Base-by-base conservation (phyloP, 1,139 yeast genomes). In the Debaryomyces sp. region DNA sequence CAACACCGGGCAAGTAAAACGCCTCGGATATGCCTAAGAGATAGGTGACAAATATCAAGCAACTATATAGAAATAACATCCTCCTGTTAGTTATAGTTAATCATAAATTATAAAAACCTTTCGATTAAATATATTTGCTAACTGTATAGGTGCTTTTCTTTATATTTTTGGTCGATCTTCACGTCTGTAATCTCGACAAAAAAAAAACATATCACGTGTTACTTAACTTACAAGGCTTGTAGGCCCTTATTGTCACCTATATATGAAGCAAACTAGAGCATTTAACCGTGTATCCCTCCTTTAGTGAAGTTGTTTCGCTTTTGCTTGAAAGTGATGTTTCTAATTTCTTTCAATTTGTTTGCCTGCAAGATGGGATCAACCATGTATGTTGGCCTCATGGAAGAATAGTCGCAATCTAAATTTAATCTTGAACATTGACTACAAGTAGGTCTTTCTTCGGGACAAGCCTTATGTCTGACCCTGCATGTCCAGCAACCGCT, bases 1-100 rank as follows among this genome's bases (percentile, higher is more conserved):
- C 96, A 27, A 91, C 95, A 10, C 98, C 98, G 0, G 98, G 98
- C 53, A 94, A 75, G 64, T 92, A 92, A 70, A 92, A 92, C 2
- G 85, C 96, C 45, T 63, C 57, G 15, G 71, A 60, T 41, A 63
- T 45, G 27, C 66, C 61, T 44, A 62, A 29, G 27, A 63, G 46
- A 43, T 53, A 62, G 36, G 63, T 13, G 23, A 30, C 22, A 7
- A 30, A 29, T 41, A 30, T 22, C 13, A 41, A 30, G 27, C 43
- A 45, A 18, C 45, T 48, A 47, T 50, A 49, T 35, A 54, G 41
- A 49, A 42, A 34, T 30, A 44, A 42, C 53, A 50, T 51, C n/a
- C 35, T 21, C 35, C 39, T 30, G 27, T 17, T 35, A 29, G 18
- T 12, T 27, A 13, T 32, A 29, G 15, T 37, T 43, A 29, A 15